These are phyloP conservation scores for Chlorella sp. DNA, from an alignment of 139 green algal genomes.

Conservation along the genomic window DNA sequence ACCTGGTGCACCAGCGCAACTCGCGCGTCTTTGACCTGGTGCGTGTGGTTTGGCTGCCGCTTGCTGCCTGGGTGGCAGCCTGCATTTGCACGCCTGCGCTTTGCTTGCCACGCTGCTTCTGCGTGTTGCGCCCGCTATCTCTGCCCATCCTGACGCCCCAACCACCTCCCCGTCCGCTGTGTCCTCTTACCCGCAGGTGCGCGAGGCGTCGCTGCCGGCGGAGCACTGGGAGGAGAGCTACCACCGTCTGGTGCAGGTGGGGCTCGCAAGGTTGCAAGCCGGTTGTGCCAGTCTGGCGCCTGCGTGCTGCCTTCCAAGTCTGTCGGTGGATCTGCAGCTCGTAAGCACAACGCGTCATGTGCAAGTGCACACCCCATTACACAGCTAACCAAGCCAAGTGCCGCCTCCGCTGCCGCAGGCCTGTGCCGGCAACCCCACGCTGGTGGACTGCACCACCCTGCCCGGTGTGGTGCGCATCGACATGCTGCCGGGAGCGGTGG, in stretches of 20 bases:
- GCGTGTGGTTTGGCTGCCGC: neutral
- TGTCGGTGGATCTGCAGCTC: neutral
- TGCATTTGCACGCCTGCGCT: neutral
- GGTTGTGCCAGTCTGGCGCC: neutral
- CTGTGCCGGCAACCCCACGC: neutral
- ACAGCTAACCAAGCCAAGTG: no score
- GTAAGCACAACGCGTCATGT: neutral
- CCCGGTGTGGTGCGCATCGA: constrained; percentile 3
- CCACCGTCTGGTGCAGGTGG: neutral
- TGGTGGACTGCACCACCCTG: neutral
- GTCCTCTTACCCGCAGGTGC: neutral
- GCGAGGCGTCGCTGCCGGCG: neutral
- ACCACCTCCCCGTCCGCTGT: no score
- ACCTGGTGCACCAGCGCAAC: constrained; percentile 17
- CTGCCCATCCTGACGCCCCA: neutral
- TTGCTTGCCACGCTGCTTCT: neutral
- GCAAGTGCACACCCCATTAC: neutral
- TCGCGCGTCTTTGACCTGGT: neutral
- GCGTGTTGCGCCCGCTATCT: neutral
- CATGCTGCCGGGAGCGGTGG: constrained; percentile 16
- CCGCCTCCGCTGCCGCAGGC: neutral
- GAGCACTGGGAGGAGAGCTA: neutral
- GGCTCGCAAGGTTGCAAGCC: no score
- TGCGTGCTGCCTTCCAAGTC: no score
- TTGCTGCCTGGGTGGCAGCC: neutral